Conservation (phyloP, 495 filamentous ascomycete species). For the Glarea lozoyensis region DNA sequence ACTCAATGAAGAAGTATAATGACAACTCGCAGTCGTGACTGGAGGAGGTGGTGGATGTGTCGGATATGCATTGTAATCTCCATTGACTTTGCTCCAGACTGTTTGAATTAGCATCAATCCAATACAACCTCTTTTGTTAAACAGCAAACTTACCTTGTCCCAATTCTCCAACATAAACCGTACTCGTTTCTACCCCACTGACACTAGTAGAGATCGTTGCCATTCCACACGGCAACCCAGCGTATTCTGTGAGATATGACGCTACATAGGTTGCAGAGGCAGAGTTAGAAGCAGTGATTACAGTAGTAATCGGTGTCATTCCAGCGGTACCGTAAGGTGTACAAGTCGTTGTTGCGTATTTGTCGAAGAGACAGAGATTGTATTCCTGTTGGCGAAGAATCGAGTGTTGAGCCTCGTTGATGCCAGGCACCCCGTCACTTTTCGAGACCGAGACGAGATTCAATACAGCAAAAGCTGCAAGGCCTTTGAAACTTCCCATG, state of each 20-base stretch:
- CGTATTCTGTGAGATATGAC: not conserved
- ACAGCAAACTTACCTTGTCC: not conserved
- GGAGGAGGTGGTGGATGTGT: not conserved
- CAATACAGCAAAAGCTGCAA: too few relatives aligned
- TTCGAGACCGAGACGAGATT: too few relatives aligned
- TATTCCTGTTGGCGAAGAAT: not conserved
- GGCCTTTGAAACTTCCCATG: too few relatives aligned
- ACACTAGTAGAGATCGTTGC: not conserved
- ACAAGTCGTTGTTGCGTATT: not conserved
- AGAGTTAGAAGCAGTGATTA: not conserved
- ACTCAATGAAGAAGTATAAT: too few relatives aligned
- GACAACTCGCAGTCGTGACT: too few relatives aligned
- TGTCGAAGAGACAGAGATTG: not conserved
- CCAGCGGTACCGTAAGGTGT: not conserved
- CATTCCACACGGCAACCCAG: not conserved
- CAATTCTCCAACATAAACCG: not conserved
- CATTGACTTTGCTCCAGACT: not conserved
- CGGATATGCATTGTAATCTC: not conserved
- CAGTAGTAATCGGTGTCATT: not conserved
- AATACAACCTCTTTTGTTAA: not conserved
- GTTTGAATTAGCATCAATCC: too few relatives aligned
- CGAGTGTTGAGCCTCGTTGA: not conserved
- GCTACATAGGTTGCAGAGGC: not conserved
- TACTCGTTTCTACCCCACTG: not conserved
- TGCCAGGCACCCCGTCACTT: not conserved